Conservation (phyloP, 176 grass and related monocot species). For the Juncus inflexus region DNA sequence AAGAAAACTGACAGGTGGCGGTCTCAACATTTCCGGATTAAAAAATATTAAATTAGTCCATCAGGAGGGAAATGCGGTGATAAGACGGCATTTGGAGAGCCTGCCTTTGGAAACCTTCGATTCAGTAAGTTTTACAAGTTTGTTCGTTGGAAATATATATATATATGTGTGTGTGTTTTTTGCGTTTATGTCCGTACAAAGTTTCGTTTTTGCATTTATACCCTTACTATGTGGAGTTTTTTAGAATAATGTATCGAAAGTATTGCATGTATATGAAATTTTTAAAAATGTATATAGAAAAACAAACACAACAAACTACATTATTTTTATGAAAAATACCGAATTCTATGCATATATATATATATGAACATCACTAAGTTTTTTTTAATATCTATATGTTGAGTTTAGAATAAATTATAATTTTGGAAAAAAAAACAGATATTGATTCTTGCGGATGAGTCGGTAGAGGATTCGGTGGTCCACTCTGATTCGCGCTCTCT, state of each 20-base stretch:
- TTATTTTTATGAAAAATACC: background rate
- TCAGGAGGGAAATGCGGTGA: constrained; percentile 97
- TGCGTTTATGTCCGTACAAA: background rate
- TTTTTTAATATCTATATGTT: background rate
- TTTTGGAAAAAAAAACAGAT: constrained; percentile 80
- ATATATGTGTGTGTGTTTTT: background rate
- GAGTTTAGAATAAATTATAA: constrained; percentile 24
- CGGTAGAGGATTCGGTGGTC: constrained; percentile 90
- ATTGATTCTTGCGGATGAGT: constrained; percentile 99
- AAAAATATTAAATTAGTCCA: constrained; percentile 93
- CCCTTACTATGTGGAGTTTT: background rate
- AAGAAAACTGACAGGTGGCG: constrained; percentile 73
- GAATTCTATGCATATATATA: background rate
- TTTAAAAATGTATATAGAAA: background rate
- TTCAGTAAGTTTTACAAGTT: constrained; percentile 59
- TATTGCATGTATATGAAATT: background rate
- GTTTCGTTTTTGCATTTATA: background rate
- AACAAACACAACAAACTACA: background rate
- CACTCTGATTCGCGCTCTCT: constrained; percentile 96
- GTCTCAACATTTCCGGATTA: constrained; percentile 73
- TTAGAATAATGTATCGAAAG: too few relatives aligned
- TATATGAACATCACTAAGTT: too few relatives aligned
- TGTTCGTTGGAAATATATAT: background rate
- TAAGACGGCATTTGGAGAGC: constrained; percentile 83
- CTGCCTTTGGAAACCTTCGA: constrained; percentile 97